A percentile compares a stretch with the other conserved stretches of the same genome.
Conservation (phyloP, 345 rosid genomes). For the Eucalyptus pumila region DNA sequence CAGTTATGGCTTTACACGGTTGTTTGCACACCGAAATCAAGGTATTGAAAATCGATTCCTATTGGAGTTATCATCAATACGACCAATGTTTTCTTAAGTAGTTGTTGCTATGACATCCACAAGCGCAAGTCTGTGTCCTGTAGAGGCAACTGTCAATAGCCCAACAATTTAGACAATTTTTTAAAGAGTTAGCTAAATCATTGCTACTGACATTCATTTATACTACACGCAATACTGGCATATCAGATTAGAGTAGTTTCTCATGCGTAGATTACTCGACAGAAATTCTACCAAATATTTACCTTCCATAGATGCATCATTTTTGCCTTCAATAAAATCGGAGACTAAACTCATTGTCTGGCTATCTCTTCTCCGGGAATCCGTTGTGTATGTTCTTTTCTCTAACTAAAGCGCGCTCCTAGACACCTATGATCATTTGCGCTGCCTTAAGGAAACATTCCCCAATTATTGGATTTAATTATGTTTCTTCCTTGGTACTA, state of each 20-base stretch:
- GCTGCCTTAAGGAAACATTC: not conserved
- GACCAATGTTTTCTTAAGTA: not conserved
- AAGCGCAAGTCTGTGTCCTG: not conserved
- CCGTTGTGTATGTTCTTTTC: no score
- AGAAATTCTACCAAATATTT: not conserved
- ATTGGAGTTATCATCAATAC: not conserved
- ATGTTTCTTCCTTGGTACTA: not conserved
- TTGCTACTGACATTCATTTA: not conserved
- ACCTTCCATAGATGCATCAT: not conserved
- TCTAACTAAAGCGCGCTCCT: not conserved
- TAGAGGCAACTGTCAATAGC: not conserved
- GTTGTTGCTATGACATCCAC: not conserved
- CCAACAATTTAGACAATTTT: not conserved
- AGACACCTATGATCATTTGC: not conserved
- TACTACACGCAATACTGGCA: not conserved
- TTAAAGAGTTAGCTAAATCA: not conserved
- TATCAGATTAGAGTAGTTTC: not conserved
- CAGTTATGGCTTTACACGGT: slow-evolving; percentile 47
- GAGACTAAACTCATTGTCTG: not conserved
- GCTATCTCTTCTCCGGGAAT: not conserved
- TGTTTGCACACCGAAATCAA: slow-evolving; percentile 69
- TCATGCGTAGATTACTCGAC: not conserved
- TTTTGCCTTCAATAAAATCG: not conserved
- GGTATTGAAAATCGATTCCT: slow-evolving; percentile 9
- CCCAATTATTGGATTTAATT: not conserved